Percentiles rank a stretch among this genome's conserved stretches.
Evolutionary conservation across 441 rosid species (phyloP).

Genomic region (Pelargonium fulgidum): DNA sequence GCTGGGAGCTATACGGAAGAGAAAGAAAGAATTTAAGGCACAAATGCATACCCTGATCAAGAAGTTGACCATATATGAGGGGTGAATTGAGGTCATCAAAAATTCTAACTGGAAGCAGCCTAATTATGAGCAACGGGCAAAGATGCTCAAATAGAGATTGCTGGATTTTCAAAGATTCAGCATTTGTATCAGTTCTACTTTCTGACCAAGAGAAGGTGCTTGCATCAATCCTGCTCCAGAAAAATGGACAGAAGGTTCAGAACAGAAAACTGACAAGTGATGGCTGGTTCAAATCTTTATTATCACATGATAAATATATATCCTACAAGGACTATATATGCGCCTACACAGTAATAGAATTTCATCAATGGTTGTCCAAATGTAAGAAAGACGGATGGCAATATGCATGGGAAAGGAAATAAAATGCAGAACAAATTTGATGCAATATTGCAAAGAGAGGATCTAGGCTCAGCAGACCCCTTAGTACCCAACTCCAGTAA

Average conservation of each 20-base stretch:
- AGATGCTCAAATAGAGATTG: conserved; percentile 64
- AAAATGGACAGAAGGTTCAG: conserved; percentile 8
- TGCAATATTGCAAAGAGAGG: not conserved
- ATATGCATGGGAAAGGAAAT: not conserved
- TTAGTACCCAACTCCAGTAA: not conserved
- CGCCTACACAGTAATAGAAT: not conserved
- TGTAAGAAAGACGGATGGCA: conserved; percentile 3
- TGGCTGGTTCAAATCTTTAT: not conserved
- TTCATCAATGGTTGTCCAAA: not conserved
- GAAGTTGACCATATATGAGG: conserved; percentile 53
- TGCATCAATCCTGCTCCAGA: conserved; percentile 34
- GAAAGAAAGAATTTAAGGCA: conserved; percentile 10
- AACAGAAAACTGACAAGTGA: conserved; percentile 12
- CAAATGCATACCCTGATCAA: conserved; percentile 36
- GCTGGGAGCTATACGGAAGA: conserved; percentile 4
- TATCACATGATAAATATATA: conserved; percentile 1
- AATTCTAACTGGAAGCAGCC: conserved; percentile 78
- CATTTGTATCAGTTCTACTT: conserved; percentile 27
- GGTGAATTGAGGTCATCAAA: conserved; percentile 51
- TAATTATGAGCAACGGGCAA: conserved; percentile 77
- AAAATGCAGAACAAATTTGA: not conserved
- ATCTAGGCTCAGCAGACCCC: not conserved
- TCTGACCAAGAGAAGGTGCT: conserved; percentile 32
- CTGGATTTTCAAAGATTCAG: conserved; percentile 35
- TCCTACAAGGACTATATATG: not conserved